Base-by-base conservation (phyloP, 768 basidiomycete genomes). In the Boletus insuetus region DNA sequence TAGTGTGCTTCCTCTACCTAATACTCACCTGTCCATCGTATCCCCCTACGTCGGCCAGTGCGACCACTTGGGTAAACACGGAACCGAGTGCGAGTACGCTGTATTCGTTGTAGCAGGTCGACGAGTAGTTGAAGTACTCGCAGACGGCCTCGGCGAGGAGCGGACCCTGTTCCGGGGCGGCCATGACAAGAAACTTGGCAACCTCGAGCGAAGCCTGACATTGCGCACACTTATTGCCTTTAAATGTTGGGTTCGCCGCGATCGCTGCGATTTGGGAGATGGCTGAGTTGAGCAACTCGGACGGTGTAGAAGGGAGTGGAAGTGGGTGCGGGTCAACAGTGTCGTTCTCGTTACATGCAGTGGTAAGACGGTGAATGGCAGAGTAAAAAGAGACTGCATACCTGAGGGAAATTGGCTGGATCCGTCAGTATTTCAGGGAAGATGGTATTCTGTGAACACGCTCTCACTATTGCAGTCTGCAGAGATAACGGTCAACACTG, bases 11-110 rank as follows among this genome's bases (percentile, higher is more conserved):
- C 7, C 5, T 35, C 34, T 14, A 14, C 14, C 6, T n/a, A 16
- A 24, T 16, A 41, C 64, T 38, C 49, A 78, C 76, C 71, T 76
- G 78, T 17, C 80, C 80, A 56, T 81, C 80, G 45, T 73, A 75
- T 5, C 80, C 79, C 2, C 73, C 69, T 6, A 77, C 73, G 50
- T 79, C 66, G 16, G 77, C 77, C 50, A 75, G 68, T 10, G 78
- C 74, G 10, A 78, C 54, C 3, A 80, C 75, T 59, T 80, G 80
- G 0, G 79, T 74, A 52, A 80, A 63, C 12, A 75, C 64, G 19
- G 74, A 58, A 9, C 79, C 79, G 11, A 77, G 66, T 4, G 73
- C 70, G 48, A 68, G 64, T 5, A 59, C 39, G 31, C 73, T 68
- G 55, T 64, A 77, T 48, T 68, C 61, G n/a, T 64, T 58, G 46